Base-by-base conservation (phyloP, 2,329 filamentous ascomycete species). In the Fusarium sp. region DNA sequence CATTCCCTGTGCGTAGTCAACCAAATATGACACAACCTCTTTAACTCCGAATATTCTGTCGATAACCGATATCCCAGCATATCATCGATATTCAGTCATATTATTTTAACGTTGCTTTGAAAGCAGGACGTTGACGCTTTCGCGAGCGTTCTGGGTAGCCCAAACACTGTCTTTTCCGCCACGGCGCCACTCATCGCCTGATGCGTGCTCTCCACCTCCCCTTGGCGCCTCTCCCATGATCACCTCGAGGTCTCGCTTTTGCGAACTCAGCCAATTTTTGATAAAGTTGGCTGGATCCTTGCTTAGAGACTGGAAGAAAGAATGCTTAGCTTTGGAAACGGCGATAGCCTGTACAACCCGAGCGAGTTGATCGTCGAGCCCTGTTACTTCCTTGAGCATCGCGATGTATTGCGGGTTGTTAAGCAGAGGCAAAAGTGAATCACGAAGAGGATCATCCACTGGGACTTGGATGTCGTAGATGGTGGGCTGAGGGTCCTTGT, bases 381-480 rank as follows among this genome's bases (percentile, higher is more conserved):
- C 80, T 28, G 88, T 85, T 54, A 97, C 92, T 65, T 94, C 89
- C 70, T 91, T 91, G 30, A 98, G 86, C 74, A 90, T 90, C 39
- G 85, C 81, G 17, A 90, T 86, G 79, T 93, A 92, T 56, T 88
- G 83, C 2, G 92, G 86, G 68, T 92, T 92, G 61, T 87, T 86
- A 59, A 91, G 84, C 68, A 93, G 84, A 15, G 88, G 82, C 41
- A 87, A 79, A 77, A 93, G 86, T 72, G 87, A 87, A 33, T 86
- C 84, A 51, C 90, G 89, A 49, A 96, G 84, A 2, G 94, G 93
- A 75, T 97, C 93, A 71, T 96, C 92, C 17, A 97, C 86, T 2
- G 89, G 86, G 45, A 99, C 92, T 72, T 90, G 90, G 47, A 99
- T 86, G 78, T 98, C 95, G 82, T 97, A 97, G 72, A 98, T 84